Conservation (phyloP, 192 early-diverging fungal genomes). For the Entrophospora sp. region DNA sequence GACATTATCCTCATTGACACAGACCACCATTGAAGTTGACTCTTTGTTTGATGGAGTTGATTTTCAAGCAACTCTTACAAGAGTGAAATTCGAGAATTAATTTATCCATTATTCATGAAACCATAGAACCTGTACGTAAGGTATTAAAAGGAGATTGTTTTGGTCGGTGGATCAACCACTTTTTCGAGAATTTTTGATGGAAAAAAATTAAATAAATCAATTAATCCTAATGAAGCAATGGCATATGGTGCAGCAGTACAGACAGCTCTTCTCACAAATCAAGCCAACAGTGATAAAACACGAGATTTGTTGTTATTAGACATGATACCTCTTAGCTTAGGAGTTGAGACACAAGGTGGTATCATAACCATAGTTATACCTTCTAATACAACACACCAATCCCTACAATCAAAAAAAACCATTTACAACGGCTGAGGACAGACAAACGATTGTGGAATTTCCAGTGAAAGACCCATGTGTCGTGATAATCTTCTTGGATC, state of each 20-base stretch:
- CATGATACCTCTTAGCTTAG: no score
- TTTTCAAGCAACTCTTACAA: no score
- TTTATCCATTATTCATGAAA: constrained; percentile 80
- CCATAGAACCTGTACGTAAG: no score
- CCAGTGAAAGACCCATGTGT: constrained; percentile 79
- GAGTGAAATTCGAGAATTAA: constrained; percentile 90
- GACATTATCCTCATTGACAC: no score
- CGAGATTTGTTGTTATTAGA: constrained; percentile 70
- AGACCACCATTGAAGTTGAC: no score
- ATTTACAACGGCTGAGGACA: constrained; percentile 74
- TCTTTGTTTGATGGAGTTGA: constrained; percentile 76
- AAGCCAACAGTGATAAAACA: constrained; percentile 46
- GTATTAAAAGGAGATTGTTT: constrained; percentile 80
- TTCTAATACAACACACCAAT: no score
- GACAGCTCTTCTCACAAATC: no score
- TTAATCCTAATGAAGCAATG: constrained; percentile 96
- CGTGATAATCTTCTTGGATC: constrained; percentile 83
- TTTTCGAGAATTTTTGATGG: constrained; percentile 68
- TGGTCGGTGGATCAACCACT: constrained; percentile 83
- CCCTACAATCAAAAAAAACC: constrained; percentile 68
- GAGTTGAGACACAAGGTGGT: no score
- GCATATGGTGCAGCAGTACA: no score
- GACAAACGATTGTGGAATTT: constrained; percentile 78
- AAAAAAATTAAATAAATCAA: constrained; percentile 73
- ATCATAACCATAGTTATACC: no score